Base-by-base conservation (phyloP, 352 stramenopile genomes). In the Aphanomyces astaci region DNA sequence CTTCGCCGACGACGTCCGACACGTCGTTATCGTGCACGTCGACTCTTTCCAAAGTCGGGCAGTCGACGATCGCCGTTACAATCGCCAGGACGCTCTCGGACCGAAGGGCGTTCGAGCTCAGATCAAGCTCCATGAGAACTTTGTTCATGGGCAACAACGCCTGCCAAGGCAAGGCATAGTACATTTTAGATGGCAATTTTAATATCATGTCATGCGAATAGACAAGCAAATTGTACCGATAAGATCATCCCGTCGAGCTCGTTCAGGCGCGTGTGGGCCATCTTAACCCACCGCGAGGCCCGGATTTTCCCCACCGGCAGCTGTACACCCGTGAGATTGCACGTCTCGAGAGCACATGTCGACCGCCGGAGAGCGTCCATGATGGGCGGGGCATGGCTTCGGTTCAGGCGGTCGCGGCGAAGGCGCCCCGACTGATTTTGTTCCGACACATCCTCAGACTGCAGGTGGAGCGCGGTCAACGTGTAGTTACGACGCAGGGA, bases 161-260 rank as follows among this genome's bases (percentile, higher is more conserved):
- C 62, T 68, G 55, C 2, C n/a, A n/a, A n/a, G 24, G 36, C 36
- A 43, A 43, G 7, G 7, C 7, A 43, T 43, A 15, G 36, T 15
- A 43, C 36, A 7, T 43, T 43, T 15, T n/a, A n/a, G n/a, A n/a
- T n/a, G n/a, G n/a, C n/a, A n/a, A n/a, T n/a, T n/a, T n/a, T n/a
- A n/a, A n/a, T n/a, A n/a, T n/a, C n/a, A n/a, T n/a, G n/a, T n/a
- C n/a, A n/a, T n/a, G n/a, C n/a, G n/a, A n/a, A n/a, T n/a, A n/a
- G n/a, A n/a, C n/a, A n/a, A n/a, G n/a, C n/a, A n/a, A n/a, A n/a
- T n/a, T 24, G n/a, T 68, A 68, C 62, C 19, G 84, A 71, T 39
- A 92, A 72, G 31, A 90, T 75, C 2, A 89, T 70, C 2, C 77
- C 81, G 56, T 92, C 84, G 2, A 92, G 62, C 43, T 90, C 82